phyloP scores from a whole-genome alignment of 306 rosid species.

The Aeschynomene evenia region DNA sequence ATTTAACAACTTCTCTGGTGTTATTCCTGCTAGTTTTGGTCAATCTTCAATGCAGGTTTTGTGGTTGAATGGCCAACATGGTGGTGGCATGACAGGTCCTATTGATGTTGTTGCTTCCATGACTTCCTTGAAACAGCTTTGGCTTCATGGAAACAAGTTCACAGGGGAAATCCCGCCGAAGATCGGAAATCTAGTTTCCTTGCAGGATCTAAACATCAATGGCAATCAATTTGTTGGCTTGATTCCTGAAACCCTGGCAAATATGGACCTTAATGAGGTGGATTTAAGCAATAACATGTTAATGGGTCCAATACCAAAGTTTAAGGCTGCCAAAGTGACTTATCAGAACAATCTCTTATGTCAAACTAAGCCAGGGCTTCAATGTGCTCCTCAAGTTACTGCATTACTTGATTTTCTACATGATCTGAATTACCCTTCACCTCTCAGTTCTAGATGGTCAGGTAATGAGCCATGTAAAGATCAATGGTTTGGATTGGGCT shows the following conservation, averaged over 20 bases:
- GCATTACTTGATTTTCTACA: slow-evolving; percentile 61
- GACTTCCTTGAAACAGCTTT: slow-evolving; percentile 54
- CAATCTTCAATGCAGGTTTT: slow-evolving; percentile 56
- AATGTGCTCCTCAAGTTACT: slow-evolving; percentile 58
- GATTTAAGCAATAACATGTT: slow-evolving; percentile 62
- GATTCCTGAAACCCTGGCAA: slow-evolving; percentile 57
- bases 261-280: slow-evolving; percentile 55
- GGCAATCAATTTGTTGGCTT: slow-evolving; percentile 64
- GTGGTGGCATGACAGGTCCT: slow-evolving; percentile 58
- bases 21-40: slow-evolving; percentile 53
- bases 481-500: slow-evolving; percentile 67
- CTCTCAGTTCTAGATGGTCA: slow-evolving; percentile 58
- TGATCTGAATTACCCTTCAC: slow-evolving; percentile 51
- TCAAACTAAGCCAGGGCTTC: slow-evolving; percentile 54
- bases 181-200: slow-evolving; percentile 54
- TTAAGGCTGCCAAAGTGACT: slow-evolving; percentile 50
- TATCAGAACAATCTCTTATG: slow-evolving; percentile 61
- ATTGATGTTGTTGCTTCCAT: slow-evolving; percentile 62
- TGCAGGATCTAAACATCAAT: slow-evolving; percentile 68
- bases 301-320: slow-evolving; percentile 72
- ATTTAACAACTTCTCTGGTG: slow-evolving; percentile 49
- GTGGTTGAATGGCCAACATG: slow-evolving; percentile 73
- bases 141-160: slow-evolving; percentile 84
- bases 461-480: slow-evolving; percentile 72
- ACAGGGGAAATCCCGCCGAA: slow-evolving; percentile 57